Base-by-base conservation (phyloP, 192 early-diverging fungal species). In the Umbelopsis vinacea region DNA sequence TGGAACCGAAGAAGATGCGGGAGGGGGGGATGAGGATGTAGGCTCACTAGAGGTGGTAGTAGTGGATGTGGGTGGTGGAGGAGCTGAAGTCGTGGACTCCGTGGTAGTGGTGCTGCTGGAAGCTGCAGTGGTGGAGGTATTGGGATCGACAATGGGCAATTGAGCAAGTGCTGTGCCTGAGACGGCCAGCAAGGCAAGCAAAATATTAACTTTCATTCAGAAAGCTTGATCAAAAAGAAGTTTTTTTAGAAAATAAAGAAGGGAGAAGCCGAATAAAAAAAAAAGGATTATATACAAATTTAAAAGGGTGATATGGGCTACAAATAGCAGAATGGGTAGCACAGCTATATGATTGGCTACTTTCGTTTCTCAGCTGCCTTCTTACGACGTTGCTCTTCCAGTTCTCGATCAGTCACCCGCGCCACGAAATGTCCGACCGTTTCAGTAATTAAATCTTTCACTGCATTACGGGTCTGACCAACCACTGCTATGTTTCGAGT, bases 401-500 rank as follows among this genome's bases (percentile, higher is more conserved):
- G 84, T 67, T 86, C 83, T 45, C 82, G 82, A 68, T 88, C 86
- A n/a, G 85, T 83, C 21, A 83, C 72, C 38, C 86, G 76, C 17
- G 85, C 79, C 46, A 82, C 74, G 74, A 88, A 88, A 46, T 53
- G 8, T 8, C 69, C 69, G 22, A 79, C 77, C 6, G 66, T 21
- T 22, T 37, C n/a, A 24, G 79, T 60, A 7, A 83, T 47, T 6
- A 57, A 21, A 24, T 79, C 43, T 22, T 29, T 29, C 19, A 45
- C 23, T 48, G 12, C 12, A 70, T 17, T 26, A 4, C 74, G 24
- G 50, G 57, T 48, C 19, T 63, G 63, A 19, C 93, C 92, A 45
- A 94, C 76, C 2, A 94, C 74, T 2, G 89, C 90, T 52, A 92
- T 80, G 53, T 94, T 93, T 54, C 92, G 92, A 19, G 93, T 92